Evolutionary conservation across 1,139 yeast species (phyloP), one percentile per base, ranked within the genome.

Genomic region (Suhomyces atakaporum): DNA sequence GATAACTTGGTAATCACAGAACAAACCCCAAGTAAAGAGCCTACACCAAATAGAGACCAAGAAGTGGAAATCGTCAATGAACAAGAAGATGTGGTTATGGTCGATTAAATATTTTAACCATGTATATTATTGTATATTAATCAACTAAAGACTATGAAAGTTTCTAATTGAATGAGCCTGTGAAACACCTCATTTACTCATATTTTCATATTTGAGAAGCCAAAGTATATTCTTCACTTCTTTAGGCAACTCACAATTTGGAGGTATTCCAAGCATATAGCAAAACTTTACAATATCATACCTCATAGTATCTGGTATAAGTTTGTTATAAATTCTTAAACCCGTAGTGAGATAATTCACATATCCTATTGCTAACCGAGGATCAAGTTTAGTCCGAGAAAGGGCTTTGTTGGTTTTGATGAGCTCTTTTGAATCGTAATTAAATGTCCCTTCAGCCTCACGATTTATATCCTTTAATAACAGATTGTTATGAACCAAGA

Each of bases 151-250:
- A n/a, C n/a, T n/a, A n/a, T n/a, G n/a, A n/a, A n/a, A n/a, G n/a
- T n/a, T n/a, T n/a, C n/a, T n/a, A n/a, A n/a, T n/a, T n/a, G n/a
- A n/a, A n/a, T n/a, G n/a, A n/a, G n/a, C n/a, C n/a, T n/a, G n/a
- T 39, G 35, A 30, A 16, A 24, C 9, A 13, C 12, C 23, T 10
- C 10, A 3, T 10, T 16, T 18, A 8, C 19, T 15, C 27, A 13
- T n/a, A 16, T 14, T 33, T 15, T 33, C 36, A 10, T 8, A 20
- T 27, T 45, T 46, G 25, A 63, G 40, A 4, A 66, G 68, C 67
- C 70, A 66, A 18, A 63, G 36, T 7, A 62, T 50, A 38, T 65
- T 65, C 35, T 48, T 41, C 4, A 60, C 59, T 16, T 66, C 69
- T 38, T 51, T 49, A 10, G 60, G 55, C 15, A 60, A 35, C 7